Evolutionary conservation across 306 rosid species (phyloP).

Genomic region (Ceratonia siliqua): DNA sequence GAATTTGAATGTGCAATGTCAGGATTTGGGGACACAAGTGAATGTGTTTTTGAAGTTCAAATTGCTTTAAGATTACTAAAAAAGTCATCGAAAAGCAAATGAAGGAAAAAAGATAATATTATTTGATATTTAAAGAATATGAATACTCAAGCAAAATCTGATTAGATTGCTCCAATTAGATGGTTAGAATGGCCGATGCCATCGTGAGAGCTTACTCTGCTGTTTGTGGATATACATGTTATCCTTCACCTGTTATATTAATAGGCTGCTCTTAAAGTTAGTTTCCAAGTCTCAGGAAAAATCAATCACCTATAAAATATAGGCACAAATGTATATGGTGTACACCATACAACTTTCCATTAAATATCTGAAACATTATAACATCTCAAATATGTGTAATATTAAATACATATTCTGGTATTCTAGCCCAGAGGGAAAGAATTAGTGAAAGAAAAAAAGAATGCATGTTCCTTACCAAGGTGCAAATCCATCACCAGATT

Average conservation of each 20-base stretch:
- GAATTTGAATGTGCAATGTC: background rate
- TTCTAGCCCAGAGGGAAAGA: background rate
- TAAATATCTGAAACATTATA: background rate
- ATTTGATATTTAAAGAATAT: background rate
- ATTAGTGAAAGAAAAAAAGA: background rate
- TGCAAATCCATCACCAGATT: constrained; percentile 60
- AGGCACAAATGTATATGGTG: background rate
- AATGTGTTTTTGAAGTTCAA: background rate
- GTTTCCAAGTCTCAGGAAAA: constrained; percentile 11
- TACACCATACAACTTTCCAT: background rate
- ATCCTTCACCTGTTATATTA: constrained; percentile 1
- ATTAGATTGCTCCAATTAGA: constrained; percentile 1
- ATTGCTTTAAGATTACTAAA: background rate
- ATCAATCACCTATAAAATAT: background rate
- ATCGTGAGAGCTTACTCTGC: background rate
- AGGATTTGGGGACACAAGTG: background rate
- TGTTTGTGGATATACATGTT: background rate
- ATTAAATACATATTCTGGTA: constrained; percentile 4
- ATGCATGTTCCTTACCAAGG: constrained; percentile 67
- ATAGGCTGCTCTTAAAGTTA: background rate
- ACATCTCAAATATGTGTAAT: background rate
- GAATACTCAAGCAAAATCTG: background rate
- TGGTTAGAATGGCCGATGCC: background rate
- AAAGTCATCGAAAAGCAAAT: background rate
- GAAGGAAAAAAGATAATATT: background rate